Evolutionary conservation across 2,329 filamentous ascomycete species (phyloP).

Genomic region (Xylaria sp.): DNA sequence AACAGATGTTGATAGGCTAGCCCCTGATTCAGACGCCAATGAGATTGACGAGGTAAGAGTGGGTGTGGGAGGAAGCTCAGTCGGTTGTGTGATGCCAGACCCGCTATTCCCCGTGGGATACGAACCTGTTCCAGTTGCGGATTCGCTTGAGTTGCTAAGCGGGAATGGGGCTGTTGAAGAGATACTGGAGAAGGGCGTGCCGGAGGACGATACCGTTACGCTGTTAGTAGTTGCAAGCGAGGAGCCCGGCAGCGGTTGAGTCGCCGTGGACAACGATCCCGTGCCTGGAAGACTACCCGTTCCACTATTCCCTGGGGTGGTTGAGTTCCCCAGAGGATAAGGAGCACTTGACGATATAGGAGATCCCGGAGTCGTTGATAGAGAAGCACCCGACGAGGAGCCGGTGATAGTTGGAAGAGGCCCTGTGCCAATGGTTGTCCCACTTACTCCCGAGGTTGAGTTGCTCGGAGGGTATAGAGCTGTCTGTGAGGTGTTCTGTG

Average conservation of each 20-base stretch:
- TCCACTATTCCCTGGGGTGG: conserved; percentile 7
- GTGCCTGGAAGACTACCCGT: conserved; percentile 22
- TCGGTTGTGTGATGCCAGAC: conserved; percentile 13
- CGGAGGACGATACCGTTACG: conserved; percentile 1
- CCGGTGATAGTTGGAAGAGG: conserved; percentile 7
- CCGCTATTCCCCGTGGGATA: conserved; percentile 17
- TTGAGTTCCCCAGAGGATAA: conserved; percentile 32
- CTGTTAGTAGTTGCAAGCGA: background rate
- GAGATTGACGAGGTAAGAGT: conserved; percentile 11
- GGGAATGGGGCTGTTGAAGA: conserved; percentile 26
- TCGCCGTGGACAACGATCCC: conserved; percentile 13
- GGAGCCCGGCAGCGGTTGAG: conserved; percentile 7
- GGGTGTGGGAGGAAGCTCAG: background rate
- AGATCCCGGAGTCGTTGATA: conserved; percentile 1
- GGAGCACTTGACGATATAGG: conserved; percentile 15
- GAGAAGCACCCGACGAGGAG: background rate
- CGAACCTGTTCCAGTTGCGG: conserved; percentile 25
- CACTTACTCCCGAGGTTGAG: conserved; percentile 17
- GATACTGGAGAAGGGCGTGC: background rate
- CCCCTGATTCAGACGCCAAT: conserved; percentile 7
- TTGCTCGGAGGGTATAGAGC: conserved; percentile 25
- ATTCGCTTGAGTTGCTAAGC: conserved; percentile 29
- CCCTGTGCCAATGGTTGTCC: conserved; percentile 20
- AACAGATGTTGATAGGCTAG: conserved; percentile 7
- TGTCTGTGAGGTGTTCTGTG: conserved; percentile 16